A percentile compares a stretch with the other conserved stretches of the same genome.
phyloP scores from a whole-genome alignment of 2,329 filamentous ascomycete genomes.

The Pleoardoris graminearum region DNA sequence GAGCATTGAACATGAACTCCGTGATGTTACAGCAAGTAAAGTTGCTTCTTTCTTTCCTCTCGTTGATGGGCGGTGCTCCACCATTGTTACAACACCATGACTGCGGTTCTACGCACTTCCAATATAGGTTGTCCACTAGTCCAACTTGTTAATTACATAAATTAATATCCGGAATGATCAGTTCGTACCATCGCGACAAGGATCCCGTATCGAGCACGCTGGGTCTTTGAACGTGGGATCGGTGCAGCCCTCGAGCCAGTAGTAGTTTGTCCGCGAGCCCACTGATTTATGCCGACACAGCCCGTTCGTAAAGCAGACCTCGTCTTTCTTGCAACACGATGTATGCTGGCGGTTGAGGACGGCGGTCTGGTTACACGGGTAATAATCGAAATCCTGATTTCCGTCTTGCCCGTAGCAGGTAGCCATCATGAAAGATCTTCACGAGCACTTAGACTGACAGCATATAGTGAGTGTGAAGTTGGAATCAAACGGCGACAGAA shows the following conservation, averaged over 20 bases:
- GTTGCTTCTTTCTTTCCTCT: neutral
- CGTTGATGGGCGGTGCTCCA: neutral
- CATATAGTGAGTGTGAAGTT: no score
- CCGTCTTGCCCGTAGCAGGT: neutral
- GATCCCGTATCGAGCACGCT: neutral
- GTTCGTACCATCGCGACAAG: neutral
- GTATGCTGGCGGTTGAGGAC: neutral
- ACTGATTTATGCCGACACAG: neutral
- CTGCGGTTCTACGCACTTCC: neutral
- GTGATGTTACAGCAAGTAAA: neutral
- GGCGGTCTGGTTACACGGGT: constrained; percentile 1
- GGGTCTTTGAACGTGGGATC: neutral
- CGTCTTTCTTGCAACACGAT: neutral
- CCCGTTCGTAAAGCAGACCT: constrained; percentile 1
- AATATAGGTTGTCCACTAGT: neutral
- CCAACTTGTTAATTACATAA: neutral
- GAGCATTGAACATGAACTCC: neutral
- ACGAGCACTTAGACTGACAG: no score
- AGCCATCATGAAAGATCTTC: neutral
- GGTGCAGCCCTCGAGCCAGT: neutral
- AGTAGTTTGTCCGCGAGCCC: neutral
- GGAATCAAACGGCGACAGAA: no score
- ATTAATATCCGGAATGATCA: neutral
- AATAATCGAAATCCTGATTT: neutral
- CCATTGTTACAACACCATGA: constrained; percentile 4